Percentiles rank a stretch among this genome's conserved stretches.
Conservation (phyloP, 768 basidiomycete species). For the Tricholoma saponaceum region DNA sequence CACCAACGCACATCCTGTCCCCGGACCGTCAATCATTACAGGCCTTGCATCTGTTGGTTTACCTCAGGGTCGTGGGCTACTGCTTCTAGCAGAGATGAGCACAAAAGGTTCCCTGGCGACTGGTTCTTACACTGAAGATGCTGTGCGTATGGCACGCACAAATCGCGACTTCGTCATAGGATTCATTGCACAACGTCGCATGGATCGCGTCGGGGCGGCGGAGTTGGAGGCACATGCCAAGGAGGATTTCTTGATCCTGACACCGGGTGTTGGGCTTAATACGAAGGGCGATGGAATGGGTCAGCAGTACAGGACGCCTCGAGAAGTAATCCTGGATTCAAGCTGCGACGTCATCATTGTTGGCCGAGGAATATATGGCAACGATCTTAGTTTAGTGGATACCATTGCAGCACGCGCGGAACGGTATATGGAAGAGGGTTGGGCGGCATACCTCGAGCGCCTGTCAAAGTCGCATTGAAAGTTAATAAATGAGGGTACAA, state of each 20-base stretch:
- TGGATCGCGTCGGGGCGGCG: slow-evolving; percentile 60
- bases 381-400: slow-evolving; percentile 39
- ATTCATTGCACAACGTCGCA: slow-evolving; percentile 87
- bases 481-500: not conserved
- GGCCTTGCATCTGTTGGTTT: slow-evolving; percentile 85
- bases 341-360: slow-evolving; percentile 98
- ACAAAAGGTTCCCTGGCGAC: slow-evolving; percentile 81
- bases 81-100: slow-evolving; percentile 96
- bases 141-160: slow-evolving; percentile 83
- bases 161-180: slow-evolving; percentile 90
- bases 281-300: slow-evolving; percentile 80
- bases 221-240: slow-evolving; percentile 35
- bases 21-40: slow-evolving; percentile 92
- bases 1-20: slow-evolving; percentile 94
- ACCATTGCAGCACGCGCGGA: slow-evolving; percentile 66
- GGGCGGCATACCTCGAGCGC: slow-evolving; percentile 83
- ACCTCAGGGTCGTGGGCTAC: slow-evolving; percentile 79
- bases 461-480: slow-evolving; percentile 8
- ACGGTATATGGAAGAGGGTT: slow-evolving; percentile 80
- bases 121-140: slow-evolving; percentile 78
- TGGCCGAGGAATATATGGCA: slow-evolving; percentile 89
- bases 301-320: slow-evolving; percentile 92
- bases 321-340: slow-evolving; percentile 71
- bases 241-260: slow-evolving; percentile 81
- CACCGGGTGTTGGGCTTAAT: slow-evolving; percentile 90